A percentile compares a stretch with the other conserved stretches of the same genome.
phyloP scores from a whole-genome alignment of 140 eudicot species.

The Bidens hawaiensis region DNA sequence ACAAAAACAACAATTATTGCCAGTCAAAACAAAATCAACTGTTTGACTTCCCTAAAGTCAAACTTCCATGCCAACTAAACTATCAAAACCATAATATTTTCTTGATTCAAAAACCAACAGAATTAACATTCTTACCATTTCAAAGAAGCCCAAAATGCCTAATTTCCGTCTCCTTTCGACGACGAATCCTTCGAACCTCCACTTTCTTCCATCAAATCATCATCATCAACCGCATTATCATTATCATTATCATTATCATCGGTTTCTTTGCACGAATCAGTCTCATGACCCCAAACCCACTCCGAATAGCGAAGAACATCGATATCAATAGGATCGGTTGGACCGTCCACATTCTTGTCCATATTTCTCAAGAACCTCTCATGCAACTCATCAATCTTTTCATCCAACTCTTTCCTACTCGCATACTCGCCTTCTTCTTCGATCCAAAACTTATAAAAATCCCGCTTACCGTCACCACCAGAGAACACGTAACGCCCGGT shows the following conservation, averaged over 20 bases:
- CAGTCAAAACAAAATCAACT: not conserved
- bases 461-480: not conserved
- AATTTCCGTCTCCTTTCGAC: not conserved
- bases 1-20: not conserved
- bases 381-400: slow-evolving; percentile 6
- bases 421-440: not conserved
- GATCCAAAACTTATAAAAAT: slow-evolving; percentile 7
- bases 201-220: not conserved
- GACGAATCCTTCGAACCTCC: not conserved
- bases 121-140: not conserved
- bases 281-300: slow-evolving; percentile 11
- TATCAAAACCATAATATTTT: not conserved
- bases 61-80: not conserved
- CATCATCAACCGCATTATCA: too few relatives aligned
- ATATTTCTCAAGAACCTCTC: slow-evolving; percentile 17
- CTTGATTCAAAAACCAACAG: not conserved
- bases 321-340: not conserved
- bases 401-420: slow-evolving; percentile 8
- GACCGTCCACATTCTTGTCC: slow-evolving; percentile 5
- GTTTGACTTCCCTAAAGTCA: slow-evolving; percentile 3
- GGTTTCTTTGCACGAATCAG: not conserved
- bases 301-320: not conserved
- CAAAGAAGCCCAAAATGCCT: not conserved
- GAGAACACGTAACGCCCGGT: not conserved
- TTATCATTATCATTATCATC: not conserved